Base-by-base conservation (phyloP, 139 green algal species). In the Bryopsis sp. region DNA sequence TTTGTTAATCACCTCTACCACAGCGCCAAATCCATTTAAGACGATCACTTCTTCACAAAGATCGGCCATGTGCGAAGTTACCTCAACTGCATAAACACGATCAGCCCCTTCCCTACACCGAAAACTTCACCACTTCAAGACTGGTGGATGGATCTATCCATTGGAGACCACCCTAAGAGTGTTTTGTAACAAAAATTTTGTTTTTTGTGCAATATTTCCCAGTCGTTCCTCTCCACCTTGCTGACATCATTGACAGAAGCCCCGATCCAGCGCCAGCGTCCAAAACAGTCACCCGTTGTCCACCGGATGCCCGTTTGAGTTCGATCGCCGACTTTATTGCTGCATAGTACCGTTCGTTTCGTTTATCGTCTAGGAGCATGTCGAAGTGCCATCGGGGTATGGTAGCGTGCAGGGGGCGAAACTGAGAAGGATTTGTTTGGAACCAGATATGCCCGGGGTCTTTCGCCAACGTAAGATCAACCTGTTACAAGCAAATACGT, bases 371-470 rank as follows among this genome's bases (percentile, higher is more conserved):
- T 58, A 74, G 68, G 15, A 95, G 68, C 88, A 94, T 94, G 71
- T 93, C 84, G 64, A 87, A 93, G 72, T 95, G 88, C 88, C 88
- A 95, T n/a, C 76, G 68, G 0, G 88, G 84, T 0, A 90, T 50
- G 8, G 75, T 74, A 0, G 84, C 81, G 43, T 94, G 87, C 5
- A 76, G 77, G 0, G 83, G 75, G 3, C 75, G 1, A 2, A 28
- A 48, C 60, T 61, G 47, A n/a, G n/a, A n/a, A n/a, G n/a, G n/a
- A n/a, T n/a, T n/a, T n/a, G n/a, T n/a, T n/a, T n/a, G n/a, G n/a
- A n/a, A n/a, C n/a, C n/a, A n/a, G n/a, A n/a, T n/a, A n/a, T n/a
- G n/a, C n/a, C n/a, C n/a, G n/a, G n/a, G n/a, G n/a, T n/a, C n/a
- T n/a, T n/a, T n/a, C n/a, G n/a, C n/a, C n/a, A n/a, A n/a, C n/a